Evolutionary conservation across 1,284 basidiomycete species (phyloP), one percentile per base, ranked within the genome.

Genomic region (Austroboletus niveus): DNA sequence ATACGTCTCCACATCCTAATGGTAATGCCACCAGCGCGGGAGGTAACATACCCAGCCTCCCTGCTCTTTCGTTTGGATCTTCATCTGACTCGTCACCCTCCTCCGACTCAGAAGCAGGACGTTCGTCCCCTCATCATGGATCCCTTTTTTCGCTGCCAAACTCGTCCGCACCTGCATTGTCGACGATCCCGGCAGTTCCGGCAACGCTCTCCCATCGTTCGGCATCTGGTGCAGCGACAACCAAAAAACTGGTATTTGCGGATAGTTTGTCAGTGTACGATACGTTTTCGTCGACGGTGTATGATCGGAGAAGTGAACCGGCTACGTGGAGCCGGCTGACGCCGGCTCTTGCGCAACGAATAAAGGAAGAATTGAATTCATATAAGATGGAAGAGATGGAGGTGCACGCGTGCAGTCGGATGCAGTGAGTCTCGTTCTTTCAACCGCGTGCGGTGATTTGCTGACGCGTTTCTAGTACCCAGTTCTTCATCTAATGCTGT

Each of bases 361-460:
- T 98, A 72, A 98, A 98, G 78, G 92, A 95, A 72, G 92, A 95
- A 75, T 76, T 96, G 43, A 95, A 97, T 73, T 93, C 92, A 55
- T 97, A 90, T 75, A 97, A 97, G 79, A 92, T 97, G 89, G 94
- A 97, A 73, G 92, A 95, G 75, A 97, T 98, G 94, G 92, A 94
- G 66, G 92, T 98, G 55, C 94, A 97, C 71, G 87, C 89, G 57
- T 76, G 87, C 45, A 93, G 90, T 71, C 84, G 91, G 69, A 82
- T 89, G 64, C 87, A 95, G 89, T 92, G 69, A 61, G 88, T 75
- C 75, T 24, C 12, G 5, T 41, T 22, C n/a, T 22, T 39, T 1
- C 1, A 11, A 8, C 4, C 4, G 12, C 4, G 6, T 29, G 3
- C 12, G n/a, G 12, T 0, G 6, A 3, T 5, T 1, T 17, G 12